Percentiles rank a stretch among this genome's conserved stretches.
phyloP scores from a whole-genome alignment of 2,329 filamentous ascomycete genomes.

The Zymoseptoria brevis region DNA sequence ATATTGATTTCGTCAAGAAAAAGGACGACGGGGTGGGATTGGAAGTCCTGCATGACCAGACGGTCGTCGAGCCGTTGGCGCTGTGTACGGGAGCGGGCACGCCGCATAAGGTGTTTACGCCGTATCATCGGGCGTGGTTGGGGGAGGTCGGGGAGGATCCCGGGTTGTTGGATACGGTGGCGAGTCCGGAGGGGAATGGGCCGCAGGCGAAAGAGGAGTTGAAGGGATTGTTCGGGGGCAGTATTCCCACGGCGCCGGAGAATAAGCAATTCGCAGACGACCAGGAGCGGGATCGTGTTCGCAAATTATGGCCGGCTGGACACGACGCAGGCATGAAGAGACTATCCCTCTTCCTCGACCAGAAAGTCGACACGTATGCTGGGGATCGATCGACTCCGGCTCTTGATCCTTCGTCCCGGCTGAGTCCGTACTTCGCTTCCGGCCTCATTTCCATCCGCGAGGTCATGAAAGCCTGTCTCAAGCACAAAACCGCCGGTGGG shows the following conservation, averaged over 20 bases:
- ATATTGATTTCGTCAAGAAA: conserved; percentile 37
- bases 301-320: conserved; percentile 40
- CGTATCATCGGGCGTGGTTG: conserved; percentile 44
- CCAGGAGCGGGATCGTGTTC: conserved; percentile 34
- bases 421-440: conserved; percentile 40
- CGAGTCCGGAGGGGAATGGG: conserved; percentile 38
- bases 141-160: conserved; percentile 36
- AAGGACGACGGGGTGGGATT: conserved; percentile 32
- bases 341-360: conserved; percentile 34
- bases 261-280: conserved; percentile 35
- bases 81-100: conserved; percentile 37
- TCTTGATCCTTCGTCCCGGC: conserved; percentile 34
- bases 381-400: conserved; percentile 37
- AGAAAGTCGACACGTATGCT: conserved; percentile 35
- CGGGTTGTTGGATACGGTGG: conserved; percentile 36
- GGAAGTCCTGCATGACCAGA: conserved; percentile 43
- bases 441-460: conserved; percentile 41
- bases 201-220: conserved; percentile 41
- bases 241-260: conserved; percentile 32
- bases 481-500: conserved; percentile 33
- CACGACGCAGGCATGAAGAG: conserved; percentile 37
- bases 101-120: conserved; percentile 46
- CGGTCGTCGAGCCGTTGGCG: conserved; percentile 40
- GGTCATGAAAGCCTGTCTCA: conserved; percentile 34
- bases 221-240: conserved; percentile 50